Evolutionary conservation across 2,329 filamentous ascomycete genomes (phyloP).

Genomic region (Colletotrichum chrysophilum): DNA sequence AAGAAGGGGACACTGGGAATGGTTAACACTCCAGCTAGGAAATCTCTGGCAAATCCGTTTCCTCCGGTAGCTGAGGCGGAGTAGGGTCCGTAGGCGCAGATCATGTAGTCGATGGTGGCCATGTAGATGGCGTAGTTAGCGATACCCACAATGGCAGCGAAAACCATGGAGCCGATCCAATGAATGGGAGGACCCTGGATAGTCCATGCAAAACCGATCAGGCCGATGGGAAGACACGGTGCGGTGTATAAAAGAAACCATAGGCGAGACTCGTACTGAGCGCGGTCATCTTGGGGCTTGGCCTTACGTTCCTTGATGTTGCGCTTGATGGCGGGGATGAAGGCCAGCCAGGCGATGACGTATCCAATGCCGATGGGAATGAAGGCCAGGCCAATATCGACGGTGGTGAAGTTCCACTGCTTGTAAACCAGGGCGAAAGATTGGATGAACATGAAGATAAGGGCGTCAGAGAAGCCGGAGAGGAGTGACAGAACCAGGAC

Average conservation of each 20-base stretch:
- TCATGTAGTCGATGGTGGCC: conserved; percentile 81
- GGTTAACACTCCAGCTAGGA: conserved; percentile 74
- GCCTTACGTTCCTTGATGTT: conserved; percentile 56
- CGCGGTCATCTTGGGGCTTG: conserved; percentile 58
- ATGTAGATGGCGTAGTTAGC: conserved; percentile 79
- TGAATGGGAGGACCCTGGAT: conserved; percentile 66
- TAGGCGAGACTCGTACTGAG: conserved; percentile 73
- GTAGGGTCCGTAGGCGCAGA: conserved; percentile 75
- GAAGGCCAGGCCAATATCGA: conserved; percentile 65
- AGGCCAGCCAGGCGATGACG: conserved; percentile 63
- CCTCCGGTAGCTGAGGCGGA: conserved; percentile 77
- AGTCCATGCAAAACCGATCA: conserved; percentile 75
- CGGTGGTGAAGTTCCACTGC: conserved; percentile 67
- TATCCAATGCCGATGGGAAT: conserved; percentile 73
- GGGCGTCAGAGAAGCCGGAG: conserved; percentile 74
- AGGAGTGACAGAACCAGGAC: conserved; percentile 73
- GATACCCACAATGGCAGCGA: conserved; percentile 70
- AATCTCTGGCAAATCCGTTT: conserved; percentile 76
- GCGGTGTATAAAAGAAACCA: conserved; percentile 68
- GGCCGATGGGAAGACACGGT: conserved; percentile 66
- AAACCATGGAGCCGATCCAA: conserved; percentile 74
- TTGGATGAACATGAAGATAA: conserved; percentile 81
- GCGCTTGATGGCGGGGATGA: conserved; percentile 61
- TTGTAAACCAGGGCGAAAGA: conserved; percentile 71
- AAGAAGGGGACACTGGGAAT: too few species aligned